Conservation (phyloP, 2,329 filamentous ascomycete genomes). For the Colletotrichum lindemuthianum region DNA sequence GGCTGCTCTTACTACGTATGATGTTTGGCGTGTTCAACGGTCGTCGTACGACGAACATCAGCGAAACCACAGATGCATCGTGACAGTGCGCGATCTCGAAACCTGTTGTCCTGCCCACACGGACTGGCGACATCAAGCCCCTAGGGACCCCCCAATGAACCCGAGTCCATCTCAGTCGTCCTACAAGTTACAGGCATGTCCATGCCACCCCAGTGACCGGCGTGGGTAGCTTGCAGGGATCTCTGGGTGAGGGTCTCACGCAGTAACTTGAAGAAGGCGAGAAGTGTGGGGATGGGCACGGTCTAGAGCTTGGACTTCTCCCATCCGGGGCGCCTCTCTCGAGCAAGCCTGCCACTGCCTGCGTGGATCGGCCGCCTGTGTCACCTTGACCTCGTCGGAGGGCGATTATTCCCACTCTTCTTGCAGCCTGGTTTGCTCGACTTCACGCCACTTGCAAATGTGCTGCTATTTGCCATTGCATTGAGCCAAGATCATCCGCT, state of each 20-base stretch:
- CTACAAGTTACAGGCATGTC: conserved; percentile 21
- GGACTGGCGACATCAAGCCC: conserved; percentile 1
- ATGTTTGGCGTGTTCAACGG: background rate
- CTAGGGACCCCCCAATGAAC: conserved; percentile 1
- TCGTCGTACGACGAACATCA: conserved; percentile 13
- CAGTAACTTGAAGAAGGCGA: conserved; percentile 25
- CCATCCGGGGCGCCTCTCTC: conserved; percentile 19
- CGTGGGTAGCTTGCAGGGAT: conserved; percentile 26
- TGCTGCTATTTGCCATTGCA: no score
- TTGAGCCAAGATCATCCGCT: no score
- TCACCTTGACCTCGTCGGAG: conserved; percentile 15
- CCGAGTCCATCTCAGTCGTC: conserved; percentile 16
- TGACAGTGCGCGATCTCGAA: conserved; percentile 4
- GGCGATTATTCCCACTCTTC: no score
- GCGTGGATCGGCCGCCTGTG: conserved; percentile 30
- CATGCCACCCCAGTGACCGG: conserved; percentile 20
- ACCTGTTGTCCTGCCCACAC: conserved; percentile 3
- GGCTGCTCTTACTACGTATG: conserved; percentile 4
- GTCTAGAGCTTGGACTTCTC: conserved; percentile 28
- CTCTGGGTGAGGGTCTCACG: conserved; percentile 5
- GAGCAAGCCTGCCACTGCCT: no score
- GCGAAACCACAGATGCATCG: background rate
- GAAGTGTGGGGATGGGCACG: conserved; percentile 34
- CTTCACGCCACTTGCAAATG: no score
- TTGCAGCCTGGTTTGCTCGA: no score